These are phyloP conservation scores for Leccinum pachyderme DNA, from an alignment of 1,284 basidiomycete species.

Conservation along the genomic window DNA sequence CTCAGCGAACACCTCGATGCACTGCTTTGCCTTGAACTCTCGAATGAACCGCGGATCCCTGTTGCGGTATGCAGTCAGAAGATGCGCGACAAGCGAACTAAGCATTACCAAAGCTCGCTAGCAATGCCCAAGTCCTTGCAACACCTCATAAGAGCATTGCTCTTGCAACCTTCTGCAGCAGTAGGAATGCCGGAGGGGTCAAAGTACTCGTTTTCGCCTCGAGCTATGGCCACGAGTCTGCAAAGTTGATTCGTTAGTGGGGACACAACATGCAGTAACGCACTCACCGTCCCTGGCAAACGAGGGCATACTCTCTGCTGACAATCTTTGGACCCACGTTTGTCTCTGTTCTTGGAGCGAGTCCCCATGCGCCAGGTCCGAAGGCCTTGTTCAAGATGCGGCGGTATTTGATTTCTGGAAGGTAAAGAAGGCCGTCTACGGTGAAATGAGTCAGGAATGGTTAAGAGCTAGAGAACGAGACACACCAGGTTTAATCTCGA, in stretches of 20 bases:
- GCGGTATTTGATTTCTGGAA: conserved; percentile 99
- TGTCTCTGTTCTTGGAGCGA: conserved; percentile 91
- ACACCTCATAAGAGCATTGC: conserved; percentile 96
- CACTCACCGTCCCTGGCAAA: conserved; percentile 85
- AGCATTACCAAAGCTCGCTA: conserved; percentile 86
- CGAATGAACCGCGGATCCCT: conserved; percentile 97
- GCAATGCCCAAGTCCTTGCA: conserved; percentile 97
- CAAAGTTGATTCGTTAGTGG: neutral
- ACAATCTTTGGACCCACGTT: conserved; percentile 89
- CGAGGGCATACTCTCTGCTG: conserved; percentile 91
- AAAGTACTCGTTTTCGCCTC: conserved; percentile 98
- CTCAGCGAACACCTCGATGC: conserved; percentile 85
- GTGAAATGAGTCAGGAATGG: neutral
- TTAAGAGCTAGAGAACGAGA: neutral
- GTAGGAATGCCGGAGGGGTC: conserved; percentile 90
- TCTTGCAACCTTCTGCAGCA: conserved; percentile 94
- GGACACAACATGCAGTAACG: neutral
- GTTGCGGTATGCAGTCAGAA: neutral
- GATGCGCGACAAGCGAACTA: neutral
- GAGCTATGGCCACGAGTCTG: conserved; percentile 87
- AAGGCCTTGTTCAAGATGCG: conserved; percentile 92
- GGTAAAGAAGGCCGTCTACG: conserved; percentile 89
- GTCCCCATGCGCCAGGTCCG: conserved; percentile 96
- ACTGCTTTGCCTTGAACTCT: conserved; percentile 85
- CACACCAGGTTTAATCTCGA: conserved; percentile 93